Evolutionary conservation across 352 stramenopile species (phyloP), one percentile per base, ranked within the genome.

Genomic region (Phytophthora litchii): DNA sequence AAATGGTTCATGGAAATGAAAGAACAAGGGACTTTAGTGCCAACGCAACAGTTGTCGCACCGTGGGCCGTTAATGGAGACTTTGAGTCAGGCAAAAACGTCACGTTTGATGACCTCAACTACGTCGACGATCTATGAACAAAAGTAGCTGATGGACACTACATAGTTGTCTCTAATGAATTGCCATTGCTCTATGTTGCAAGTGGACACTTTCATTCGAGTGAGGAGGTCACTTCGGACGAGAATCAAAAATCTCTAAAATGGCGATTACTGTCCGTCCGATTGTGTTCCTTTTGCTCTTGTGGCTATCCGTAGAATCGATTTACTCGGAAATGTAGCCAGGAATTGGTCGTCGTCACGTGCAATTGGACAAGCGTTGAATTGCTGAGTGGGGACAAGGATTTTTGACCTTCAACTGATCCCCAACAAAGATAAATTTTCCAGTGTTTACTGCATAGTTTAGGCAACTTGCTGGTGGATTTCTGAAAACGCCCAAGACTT

Each of bases 51-150:
- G 12, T 94, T 83, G 21, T 86, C 87, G 6, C 64, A 46, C 36
- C 77, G 83, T 27, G 86, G 74, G 27, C 74, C 5, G 43, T 89
- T n/a, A 63, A 67, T 12, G 71, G 70, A 20, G 57, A 62, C 27
- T 91, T 88, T 44, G 67, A 83, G 32, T 80, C 74, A 1, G 87
- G 81, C 46, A 69, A 60, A n/a, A 74, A 93, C 59, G 56, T 93
- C 34, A 86, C 92, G 53, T 95, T 89, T 67, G 87, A 79, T 54
- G 83, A 86, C 45, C 57, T 82, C 16, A 60, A 63, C 36, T 47
- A 64, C 20, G 27, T 71, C 4, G 60, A 66, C 31, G 23, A 52
- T 10, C 36, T 27, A 43, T 51, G 23, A 27, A 27, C 23, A 36
- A 49, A 8, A 27, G n/a, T 49, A 49, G 23, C 7, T 49, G 23